Evolutionary conservation across 176 grass and related monocot genomes (phyloP).

Genomic region (Phoenix dactylifera): DNA sequence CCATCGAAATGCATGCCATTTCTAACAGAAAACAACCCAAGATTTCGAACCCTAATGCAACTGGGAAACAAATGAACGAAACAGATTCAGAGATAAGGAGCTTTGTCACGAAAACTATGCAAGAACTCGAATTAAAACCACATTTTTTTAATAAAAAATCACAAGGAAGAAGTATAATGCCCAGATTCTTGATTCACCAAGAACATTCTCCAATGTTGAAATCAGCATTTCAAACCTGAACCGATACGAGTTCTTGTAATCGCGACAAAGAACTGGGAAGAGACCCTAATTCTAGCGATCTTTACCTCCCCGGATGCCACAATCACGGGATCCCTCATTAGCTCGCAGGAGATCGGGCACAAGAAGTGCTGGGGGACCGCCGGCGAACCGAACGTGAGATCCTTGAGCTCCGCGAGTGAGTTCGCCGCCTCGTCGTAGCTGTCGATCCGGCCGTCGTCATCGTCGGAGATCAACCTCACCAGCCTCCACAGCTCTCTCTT

Average conservation of each 20-base stretch:
- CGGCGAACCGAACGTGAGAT: slow-evolving; percentile 20
- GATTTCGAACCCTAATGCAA: too few species aligned
- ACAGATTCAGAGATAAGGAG: too few species aligned
- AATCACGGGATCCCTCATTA: slow-evolving; percentile 81
- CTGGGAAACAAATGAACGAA: too few species aligned
- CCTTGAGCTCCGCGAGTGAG: slow-evolving; percentile 39
- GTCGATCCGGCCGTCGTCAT: slow-evolving; percentile 13
- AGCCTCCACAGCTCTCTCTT: slow-evolving; percentile 33
- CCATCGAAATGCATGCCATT: too few species aligned
- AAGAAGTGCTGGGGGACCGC: slow-evolving; percentile 44
- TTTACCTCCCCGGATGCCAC: slow-evolving; percentile 64
- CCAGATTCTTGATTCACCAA: too few species aligned
- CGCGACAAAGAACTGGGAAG: background rate
- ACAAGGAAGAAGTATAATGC: too few species aligned
- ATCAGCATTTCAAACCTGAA: background rate
- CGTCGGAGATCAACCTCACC: slow-evolving; percentile 25
- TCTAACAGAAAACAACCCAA: too few species aligned
- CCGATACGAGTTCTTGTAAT: slow-evolving; percentile 8
- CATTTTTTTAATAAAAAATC: too few species aligned
- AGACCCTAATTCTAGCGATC: slow-evolving; percentile 1
- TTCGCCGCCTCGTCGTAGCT: slow-evolving; percentile 44
- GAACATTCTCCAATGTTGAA: too few species aligned
- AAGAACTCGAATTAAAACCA: too few species aligned
- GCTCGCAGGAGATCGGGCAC: slow-evolving; percentile 60
- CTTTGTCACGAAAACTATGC: too few species aligned